phyloP scores from a whole-genome alignment of 495 filamentous ascomycete species.

The Neurospora sp. region DNA sequence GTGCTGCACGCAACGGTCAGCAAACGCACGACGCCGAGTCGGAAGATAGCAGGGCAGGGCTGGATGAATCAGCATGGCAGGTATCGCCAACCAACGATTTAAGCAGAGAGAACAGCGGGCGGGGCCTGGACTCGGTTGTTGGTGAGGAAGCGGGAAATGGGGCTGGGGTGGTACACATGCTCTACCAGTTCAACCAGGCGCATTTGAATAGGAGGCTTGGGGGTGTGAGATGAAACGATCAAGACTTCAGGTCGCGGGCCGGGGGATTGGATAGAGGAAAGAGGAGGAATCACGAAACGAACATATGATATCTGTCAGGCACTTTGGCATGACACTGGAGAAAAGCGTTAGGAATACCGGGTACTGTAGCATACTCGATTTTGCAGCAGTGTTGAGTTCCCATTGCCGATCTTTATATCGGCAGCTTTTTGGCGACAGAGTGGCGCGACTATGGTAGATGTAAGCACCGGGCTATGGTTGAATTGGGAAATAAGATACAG shows the following conservation, averaged over 20 bases:
- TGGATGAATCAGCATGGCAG: slow-evolving; percentile 46
- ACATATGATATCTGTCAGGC: not conserved
- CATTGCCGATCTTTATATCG: not conserved
- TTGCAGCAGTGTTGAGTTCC: not conserved
- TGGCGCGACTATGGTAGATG: not conserved
- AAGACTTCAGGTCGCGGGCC: not conserved
- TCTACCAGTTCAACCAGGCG: slow-evolving; percentile 84
- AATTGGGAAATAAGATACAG: not conserved
- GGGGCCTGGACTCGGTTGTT: slow-evolving; percentile 10
- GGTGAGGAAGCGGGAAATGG: slow-evolving; percentile 4
- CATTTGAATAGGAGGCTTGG: slow-evolving; percentile 49
- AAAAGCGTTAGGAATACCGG: not conserved
- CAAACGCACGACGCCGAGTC: slow-evolving; percentile 58
- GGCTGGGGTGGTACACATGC: slow-evolving; percentile 68
- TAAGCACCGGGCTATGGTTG: not conserved
- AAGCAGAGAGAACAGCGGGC: slow-evolving; percentile 31
- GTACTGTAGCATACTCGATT: not conserved
- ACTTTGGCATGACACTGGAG: not conserved
- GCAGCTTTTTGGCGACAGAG: not conserved
- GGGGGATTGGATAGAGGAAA: not conserved
- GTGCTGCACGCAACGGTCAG: slow-evolving; percentile 57
- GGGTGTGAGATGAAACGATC: slow-evolving; percentile 25
- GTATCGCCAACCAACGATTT: slow-evolving; percentile 30
- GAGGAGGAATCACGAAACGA: not conserved
- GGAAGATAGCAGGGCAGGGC: slow-evolving; percentile 38